These are phyloP conservation scores for Alternaria sp. DNA, from an alignment of 2,329 filamentous ascomycete species.

Conservation along the genomic window DNA sequence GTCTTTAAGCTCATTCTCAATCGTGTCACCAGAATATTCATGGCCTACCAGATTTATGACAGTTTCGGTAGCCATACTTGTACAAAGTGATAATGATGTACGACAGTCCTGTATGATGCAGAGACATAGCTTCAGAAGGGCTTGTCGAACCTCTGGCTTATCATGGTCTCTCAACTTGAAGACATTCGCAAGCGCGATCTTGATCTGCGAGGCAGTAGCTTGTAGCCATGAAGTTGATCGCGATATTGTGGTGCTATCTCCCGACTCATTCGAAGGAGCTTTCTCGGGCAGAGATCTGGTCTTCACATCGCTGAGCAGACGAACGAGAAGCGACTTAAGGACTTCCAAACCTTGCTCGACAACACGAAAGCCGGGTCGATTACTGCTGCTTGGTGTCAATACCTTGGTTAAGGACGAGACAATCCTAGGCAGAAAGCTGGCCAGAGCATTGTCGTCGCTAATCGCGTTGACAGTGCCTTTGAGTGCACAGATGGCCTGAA, in stretches of 20 bases:
- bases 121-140: slow-evolving; percentile 75
- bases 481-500: slow-evolving; percentile 73
- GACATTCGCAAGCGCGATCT: slow-evolving; percentile 79
- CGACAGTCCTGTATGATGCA: slow-evolving; percentile 81
- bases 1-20: slow-evolving; percentile 61
- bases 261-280: slow-evolving; percentile 13
- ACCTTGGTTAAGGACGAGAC: slow-evolving; percentile 82
- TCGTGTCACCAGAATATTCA: slow-evolving; percentile 57
- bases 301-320: slow-evolving; percentile 58
- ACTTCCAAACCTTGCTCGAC: slow-evolving; percentile 69
- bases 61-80: slow-evolving; percentile 79
- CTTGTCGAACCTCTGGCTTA: slow-evolving; percentile 71
- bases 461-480: slow-evolving; percentile 69
- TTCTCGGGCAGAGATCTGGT: slow-evolving; percentile 40
- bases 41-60: slow-evolving; percentile 70
- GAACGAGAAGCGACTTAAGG: slow-evolving; percentile 59
- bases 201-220: slow-evolving; percentile 81
- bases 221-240: slow-evolving; percentile 73
- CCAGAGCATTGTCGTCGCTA: slow-evolving; percentile 75
- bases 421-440: slow-evolving; percentile 86
- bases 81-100: slow-evolving; percentile 72
- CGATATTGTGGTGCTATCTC: slow-evolving; percentile 43
- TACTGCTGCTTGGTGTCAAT: slow-evolving; percentile 72
- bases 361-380: slow-evolving; percentile 68
- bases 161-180: slow-evolving; percentile 77